These are phyloP conservation scores for Pleurotus citrinopileatus DNA, from an alignment of 768 basidiomycete species.

Conservation along the genomic window DNA sequence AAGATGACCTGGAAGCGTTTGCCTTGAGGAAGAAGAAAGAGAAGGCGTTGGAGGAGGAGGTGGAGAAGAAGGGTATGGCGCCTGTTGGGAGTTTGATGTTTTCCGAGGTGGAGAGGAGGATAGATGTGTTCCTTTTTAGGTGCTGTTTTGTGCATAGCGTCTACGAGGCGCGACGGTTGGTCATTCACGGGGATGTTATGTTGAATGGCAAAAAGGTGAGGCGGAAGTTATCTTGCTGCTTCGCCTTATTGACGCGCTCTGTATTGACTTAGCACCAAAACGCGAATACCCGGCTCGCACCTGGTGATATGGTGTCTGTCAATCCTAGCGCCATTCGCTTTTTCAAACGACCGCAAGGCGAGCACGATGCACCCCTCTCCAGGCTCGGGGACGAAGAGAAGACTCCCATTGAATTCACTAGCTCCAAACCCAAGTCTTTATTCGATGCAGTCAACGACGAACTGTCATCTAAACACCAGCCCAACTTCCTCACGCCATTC, in stretches of 20 bases:
- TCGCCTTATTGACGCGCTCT: not conserved
- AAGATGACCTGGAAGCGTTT: conserved; percentile 50
- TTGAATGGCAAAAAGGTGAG: conserved; percentile 89
- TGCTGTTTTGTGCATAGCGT: conserved; percentile 86
- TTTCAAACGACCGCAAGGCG: conserved; percentile 40
- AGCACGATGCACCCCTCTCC: conserved; percentile 26
- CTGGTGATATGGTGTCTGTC: conserved; percentile 93
- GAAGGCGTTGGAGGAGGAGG: conserved; percentile 46
- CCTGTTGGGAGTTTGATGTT: conserved; percentile 97
- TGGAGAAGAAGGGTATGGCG: conserved; percentile 63
- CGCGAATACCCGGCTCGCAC: conserved; percentile 84
- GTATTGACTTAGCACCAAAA: conserved; percentile 64
- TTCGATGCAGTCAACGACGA: not conserved
- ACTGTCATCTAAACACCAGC: not conserved
- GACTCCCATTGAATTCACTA: not conserved
- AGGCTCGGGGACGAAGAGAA: not conserved
- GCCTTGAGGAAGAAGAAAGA: conserved; percentile 54
- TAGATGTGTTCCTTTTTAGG: conserved; percentile 91
- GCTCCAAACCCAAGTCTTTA: not conserved
- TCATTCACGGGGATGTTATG: conserved; percentile 82
- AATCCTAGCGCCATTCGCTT: conserved; percentile 79
- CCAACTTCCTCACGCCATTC: conserved; percentile 60
- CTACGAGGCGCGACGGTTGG: conserved; percentile 83
- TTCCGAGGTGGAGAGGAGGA: conserved; percentile 86
- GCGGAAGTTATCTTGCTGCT: conserved; percentile 23